Conservation (phyloP, 257 asterid species). For the Solanum boliviense region DNA sequence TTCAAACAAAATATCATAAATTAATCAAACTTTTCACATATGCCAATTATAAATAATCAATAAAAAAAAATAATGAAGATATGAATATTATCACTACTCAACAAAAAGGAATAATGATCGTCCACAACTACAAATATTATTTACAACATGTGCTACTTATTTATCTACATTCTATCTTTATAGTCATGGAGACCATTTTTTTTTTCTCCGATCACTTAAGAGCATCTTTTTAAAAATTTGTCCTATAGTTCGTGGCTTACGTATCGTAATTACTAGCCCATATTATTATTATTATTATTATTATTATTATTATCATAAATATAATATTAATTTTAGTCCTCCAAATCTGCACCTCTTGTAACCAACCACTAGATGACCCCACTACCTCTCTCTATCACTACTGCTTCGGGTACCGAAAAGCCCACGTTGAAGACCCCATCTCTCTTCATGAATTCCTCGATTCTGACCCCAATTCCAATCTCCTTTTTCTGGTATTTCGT, state of each 20-base stretch:
- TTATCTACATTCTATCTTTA: not conserved
- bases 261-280: not conserved
- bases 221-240: not conserved
- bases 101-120: not conserved
- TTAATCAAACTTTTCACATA: not conserved
- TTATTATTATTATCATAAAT: not conserved
- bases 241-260: not conserved
- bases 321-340: not conserved
- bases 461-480: constrained; percentile 8
- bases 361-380: not conserved
- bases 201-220: not conserved
- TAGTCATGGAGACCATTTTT: not conserved
- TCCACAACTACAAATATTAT: not conserved
- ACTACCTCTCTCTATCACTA: constrained; percentile 12
- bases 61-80: not conserved
- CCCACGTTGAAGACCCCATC: constrained; percentile 45
- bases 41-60: not conserved
- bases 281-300: not conserved
- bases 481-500: constrained; percentile 5
- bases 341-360: not conserved
- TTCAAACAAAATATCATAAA: not conserved
- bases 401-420: constrained; percentile 42
- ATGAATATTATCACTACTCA: not conserved
- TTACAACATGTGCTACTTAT: not conserved
- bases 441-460: constrained; percentile 41